phyloP scores from a whole-genome alignment of 257 asterid genomes.

The Galeopsis tetrahit region DNA sequence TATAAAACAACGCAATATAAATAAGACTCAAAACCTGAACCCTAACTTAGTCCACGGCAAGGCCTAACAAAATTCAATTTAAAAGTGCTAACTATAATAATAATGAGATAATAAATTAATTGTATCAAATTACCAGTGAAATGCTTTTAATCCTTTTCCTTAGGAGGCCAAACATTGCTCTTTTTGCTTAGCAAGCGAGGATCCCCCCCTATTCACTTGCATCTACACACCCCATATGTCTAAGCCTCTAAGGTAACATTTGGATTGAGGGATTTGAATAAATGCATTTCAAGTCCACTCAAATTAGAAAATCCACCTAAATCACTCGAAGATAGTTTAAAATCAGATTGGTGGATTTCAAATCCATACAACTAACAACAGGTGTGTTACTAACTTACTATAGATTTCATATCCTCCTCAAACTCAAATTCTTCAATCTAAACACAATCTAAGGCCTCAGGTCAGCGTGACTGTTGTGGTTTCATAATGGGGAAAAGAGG shows the following conservation, averaged over 20 bases:
- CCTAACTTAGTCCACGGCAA: too few relatives aligned
- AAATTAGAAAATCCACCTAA: conserved; percentile 6
- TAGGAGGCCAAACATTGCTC: conserved; percentile 14
- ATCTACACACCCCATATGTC: not conserved
- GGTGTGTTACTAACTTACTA: not conserved
- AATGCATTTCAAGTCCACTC: not conserved
- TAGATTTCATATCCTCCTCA: not conserved
- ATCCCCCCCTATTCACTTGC: not conserved
- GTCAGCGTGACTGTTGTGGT: not conserved
- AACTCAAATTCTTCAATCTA: conserved; percentile 1
- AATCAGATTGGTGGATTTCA: not conserved
- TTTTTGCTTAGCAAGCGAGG: not conserved
- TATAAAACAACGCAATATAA: too few relatives aligned
- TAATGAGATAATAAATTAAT: too few relatives aligned
- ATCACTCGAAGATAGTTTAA: not conserved
- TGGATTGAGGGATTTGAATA: not conserved
- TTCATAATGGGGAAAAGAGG: not conserved
- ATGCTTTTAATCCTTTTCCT: not conserved
- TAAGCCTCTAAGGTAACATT: conserved; percentile 11
- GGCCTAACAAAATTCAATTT: too few relatives aligned
- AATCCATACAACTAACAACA: not conserved
- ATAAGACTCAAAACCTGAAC: too few relatives aligned
- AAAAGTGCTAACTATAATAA: too few relatives aligned
- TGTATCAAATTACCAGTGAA: not conserved
- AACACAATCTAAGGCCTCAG: not conserved